Evolutionary conservation across 129 eudicot species (phyloP), one percentile per base, ranked within the genome.

Genomic region (Saussurea involucrata): DNA sequence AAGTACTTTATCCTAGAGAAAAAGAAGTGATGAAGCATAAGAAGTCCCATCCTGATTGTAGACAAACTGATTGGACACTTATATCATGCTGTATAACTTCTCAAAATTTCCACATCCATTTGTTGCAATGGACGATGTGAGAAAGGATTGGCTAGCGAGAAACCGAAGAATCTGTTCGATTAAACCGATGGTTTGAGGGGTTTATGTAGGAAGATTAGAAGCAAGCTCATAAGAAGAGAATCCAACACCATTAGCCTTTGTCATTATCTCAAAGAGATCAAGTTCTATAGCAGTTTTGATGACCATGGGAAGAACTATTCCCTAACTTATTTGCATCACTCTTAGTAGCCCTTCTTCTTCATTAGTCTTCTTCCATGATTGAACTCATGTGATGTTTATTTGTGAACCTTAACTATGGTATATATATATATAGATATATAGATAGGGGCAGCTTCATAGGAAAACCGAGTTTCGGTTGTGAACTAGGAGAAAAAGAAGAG

Each of bases 191-290:
- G 89, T 78, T 4, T 85, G 57, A 0, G 79, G 77, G 74, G 22
- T 78, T 68, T 71, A 58, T 60, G 44, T 53, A 70, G 80, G 78
- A 15, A 85, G 71, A 29, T 65, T 71, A 20, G 82, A 32, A 60
- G 89, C 84, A 5, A 85, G 61, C 74, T 82, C 82, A 15, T 71
- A n/a, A 9, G 81, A 65, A 27, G 88, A 85, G 71, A 85, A 77
- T 1, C 5, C 67, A 8, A 61, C 55, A 4, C 55, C 74, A 2
- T 67, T 66, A 17, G 64, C 82, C 33, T 72, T 33, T 5, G 37
- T 8, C 37, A 33, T 33, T 33, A 33, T 33, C 37, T 33, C 37
- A 33, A 33, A 33, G 6, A 85, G 66, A 29, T 71, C 80, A 21
- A 85, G 76, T 69, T 85, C 86, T 3, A 85, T 9, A 4, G 86